Evolutionary conservation across 1,284 basidiomycete species (phyloP).

Genomic region (Agroathelia rolfsii): DNA sequence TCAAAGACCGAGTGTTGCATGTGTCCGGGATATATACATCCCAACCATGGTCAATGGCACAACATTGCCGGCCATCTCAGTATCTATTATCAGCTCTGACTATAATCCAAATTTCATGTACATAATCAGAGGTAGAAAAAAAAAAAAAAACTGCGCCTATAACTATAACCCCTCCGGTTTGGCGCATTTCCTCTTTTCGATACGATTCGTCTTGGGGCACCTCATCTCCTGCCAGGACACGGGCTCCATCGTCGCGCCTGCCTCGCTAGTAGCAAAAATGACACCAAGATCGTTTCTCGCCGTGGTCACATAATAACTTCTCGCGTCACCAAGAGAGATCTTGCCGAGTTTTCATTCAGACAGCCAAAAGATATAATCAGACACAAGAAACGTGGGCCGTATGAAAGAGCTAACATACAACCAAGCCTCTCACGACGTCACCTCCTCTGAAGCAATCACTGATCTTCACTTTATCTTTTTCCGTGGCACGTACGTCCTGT

Average conservation of each 20-base stretch:
- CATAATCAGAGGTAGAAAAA: too few relatives aligned
- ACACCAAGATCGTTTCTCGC: constrained; percentile 92
- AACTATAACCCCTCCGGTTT: constrained; percentile 64
- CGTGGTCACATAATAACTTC: constrained; percentile 92
- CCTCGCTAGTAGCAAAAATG: constrained; percentile 77
- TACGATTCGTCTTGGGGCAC: constrained; percentile 70
- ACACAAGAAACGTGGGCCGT: neutral
- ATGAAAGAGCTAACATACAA: constrained; percentile 49
- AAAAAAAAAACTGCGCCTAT: too few relatives aligned
- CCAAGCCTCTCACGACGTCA: constrained; percentile 87
- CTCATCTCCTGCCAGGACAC: constrained; percentile 91
- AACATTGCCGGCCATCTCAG: too few relatives aligned
- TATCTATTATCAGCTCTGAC: too few relatives aligned
- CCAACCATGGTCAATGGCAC: too few relatives aligned
- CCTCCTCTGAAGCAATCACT: constrained; percentile 93
- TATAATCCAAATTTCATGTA: too few relatives aligned
- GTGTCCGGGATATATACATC: too few relatives aligned
- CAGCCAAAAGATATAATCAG: too few relatives aligned
- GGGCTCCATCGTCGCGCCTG: constrained; percentile 73
- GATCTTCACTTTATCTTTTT: constrained; percentile 89
- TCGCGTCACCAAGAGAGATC: constrained; percentile 89
- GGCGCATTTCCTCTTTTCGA: constrained; percentile 84
- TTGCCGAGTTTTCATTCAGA: too few relatives aligned
- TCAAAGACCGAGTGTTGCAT: too few relatives aligned
- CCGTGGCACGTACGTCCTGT: constrained; percentile 88